phyloP scores from a whole-genome alignment of 345 rosid genomes.

The Eucalyptus albens region DNA sequence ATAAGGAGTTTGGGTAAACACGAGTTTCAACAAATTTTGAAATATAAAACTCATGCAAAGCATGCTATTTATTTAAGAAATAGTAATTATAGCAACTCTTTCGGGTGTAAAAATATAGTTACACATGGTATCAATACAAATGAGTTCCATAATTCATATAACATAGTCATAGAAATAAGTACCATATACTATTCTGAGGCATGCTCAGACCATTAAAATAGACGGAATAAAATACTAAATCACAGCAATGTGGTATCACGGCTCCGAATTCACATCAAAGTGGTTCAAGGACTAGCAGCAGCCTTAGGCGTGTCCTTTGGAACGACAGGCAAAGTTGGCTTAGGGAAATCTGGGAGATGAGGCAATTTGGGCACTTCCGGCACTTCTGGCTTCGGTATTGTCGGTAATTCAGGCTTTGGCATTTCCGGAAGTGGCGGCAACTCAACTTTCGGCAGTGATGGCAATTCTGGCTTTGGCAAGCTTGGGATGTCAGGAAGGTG shows the following conservation, averaged over 20 bases:
- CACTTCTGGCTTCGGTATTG: not conserved
- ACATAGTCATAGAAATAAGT: too few relatives aligned
- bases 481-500: not conserved
- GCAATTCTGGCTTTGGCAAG: not conserved
- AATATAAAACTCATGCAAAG: too few relatives aligned
- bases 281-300: not conserved
- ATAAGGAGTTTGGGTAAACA: too few relatives aligned
- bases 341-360: not conserved
- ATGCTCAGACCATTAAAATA: too few relatives aligned
- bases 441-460: not conserved
- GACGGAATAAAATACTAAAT: not conserved
- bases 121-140: too few relatives aligned
- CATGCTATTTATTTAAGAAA: too few relatives aligned
- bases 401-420: not conserved
- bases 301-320: not conserved
- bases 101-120: too few relatives aligned
- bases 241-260: not conserved
- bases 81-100: too few relatives aligned
- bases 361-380: not conserved
- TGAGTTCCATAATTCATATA: too few relatives aligned
- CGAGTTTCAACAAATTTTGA: too few relatives aligned
- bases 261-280: not conserved
- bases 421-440: not conserved
- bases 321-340: not conserved
- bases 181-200: too few relatives aligned